Conservation (phyloP, 805 yeast species). For the Yamadazyma paraphyllophila region DNA sequence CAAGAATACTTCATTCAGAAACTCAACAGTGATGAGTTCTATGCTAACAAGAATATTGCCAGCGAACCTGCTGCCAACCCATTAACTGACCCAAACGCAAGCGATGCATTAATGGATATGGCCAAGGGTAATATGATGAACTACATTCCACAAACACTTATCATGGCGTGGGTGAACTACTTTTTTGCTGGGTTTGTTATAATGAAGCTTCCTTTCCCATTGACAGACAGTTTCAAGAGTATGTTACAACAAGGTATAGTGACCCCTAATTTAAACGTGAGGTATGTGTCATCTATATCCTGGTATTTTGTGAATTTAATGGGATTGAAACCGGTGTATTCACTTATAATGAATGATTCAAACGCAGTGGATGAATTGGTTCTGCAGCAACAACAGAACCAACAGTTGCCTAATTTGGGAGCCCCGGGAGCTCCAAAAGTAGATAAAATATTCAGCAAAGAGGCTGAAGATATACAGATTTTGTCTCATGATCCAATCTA, state of each 20-base stretch:
- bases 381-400: constrained; percentile 40
- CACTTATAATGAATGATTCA: constrained; percentile 59
- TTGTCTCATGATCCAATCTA: constrained; percentile 51
- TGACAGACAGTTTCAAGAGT: constrained; percentile 83
- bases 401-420: constrained; percentile 38
- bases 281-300: constrained; percentile 91
- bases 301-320: constrained; percentile 91
- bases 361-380: constrained; percentile 45
- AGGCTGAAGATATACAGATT: constrained; percentile 74
- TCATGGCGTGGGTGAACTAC: constrained; percentile 95
- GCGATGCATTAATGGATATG: constrained; percentile 73
- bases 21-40: constrained; percentile 53
- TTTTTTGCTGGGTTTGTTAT: constrained; percentile 90
- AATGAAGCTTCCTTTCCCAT: constrained; percentile 80
- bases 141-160: constrained; percentile 86
- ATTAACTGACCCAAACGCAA: constrained; percentile 64
- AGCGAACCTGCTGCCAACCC: constrained; percentile 53
- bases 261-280: constrained; percentile 80
- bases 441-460: constrained; percentile 60
- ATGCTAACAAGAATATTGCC: constrained; percentile 46
- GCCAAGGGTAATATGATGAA: constrained; percentile 79
- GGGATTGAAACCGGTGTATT: constrained; percentile 78
- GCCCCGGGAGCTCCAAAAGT: constrained; percentile 64
- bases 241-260: constrained; percentile 88
- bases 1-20: constrained; percentile 46